Evolutionary conservation across 2,329 filamentous ascomycete species (phyloP), one percentile per base, ranked within the genome.

Genomic region (Colletotrichum ledebouriae): DNA sequence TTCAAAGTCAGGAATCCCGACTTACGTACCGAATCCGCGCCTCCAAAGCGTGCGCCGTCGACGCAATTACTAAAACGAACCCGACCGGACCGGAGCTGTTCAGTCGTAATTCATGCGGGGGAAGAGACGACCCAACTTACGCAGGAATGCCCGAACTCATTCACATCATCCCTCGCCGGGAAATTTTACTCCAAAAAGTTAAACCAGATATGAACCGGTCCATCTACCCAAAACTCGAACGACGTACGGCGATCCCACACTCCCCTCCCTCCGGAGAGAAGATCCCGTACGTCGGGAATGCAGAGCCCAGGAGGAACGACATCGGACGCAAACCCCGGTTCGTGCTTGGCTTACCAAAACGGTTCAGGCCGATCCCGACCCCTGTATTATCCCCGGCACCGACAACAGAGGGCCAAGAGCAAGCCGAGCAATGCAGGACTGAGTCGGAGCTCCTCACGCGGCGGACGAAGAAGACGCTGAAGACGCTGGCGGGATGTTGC

Each of bases 321-420:
- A 52, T 52, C 49, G 52, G 34, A 56, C 34, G 52, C 17, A 56
- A 10, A 42, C 34, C 7, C 52, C 34, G 34, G 12, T 41, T 22
- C 17, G 34, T 22, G 37, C 37, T 11, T 12, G 33, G 52, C 34
- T 11, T 33, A n/a, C 52, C 17, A 22, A 55, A 55, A 22, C 17
- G 52, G 34, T 39, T 34, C n/a, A 56, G 37, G 52, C 34, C 52
- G 52, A 41, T 41, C 3, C 34, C 17, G 34, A 56, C 11, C 49
- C 49, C 29, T 29, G 29, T 7, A 7, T 6, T 7, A 1, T 6
- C 29, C 29, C 49, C 6, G 49, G 11, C 46, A 1, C 34, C 52
- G 52, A 56, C 17, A 41, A 56, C 52, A 34, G 52, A 56, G 37
- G 34, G 52, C 52, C 50, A 53, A 53, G 50, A 53, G 37, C 4